phyloP scores from a whole-genome alignment of 306 rosid genomes.

The Malus asiatica region DNA sequence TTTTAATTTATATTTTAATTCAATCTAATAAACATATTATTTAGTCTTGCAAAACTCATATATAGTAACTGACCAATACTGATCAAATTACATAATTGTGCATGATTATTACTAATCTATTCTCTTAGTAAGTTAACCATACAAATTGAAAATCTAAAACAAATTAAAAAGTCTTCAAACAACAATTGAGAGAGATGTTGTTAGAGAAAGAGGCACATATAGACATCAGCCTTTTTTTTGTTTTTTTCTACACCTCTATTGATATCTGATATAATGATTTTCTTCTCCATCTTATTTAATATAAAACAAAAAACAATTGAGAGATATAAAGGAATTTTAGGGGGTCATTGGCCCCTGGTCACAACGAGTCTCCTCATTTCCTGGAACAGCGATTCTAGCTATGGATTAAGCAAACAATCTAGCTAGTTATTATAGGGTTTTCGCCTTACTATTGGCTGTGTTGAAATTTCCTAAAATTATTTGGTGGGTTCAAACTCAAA shows the following conservation, averaged over 20 bases:
- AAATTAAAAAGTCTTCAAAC: not conserved
- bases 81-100: not conserved
- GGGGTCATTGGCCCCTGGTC: too few species aligned
- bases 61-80: too few species aligned
- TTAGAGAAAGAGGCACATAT: not conserved
- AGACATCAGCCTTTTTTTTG: too few species aligned
- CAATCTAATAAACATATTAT: too few species aligned
- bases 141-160: not conserved
- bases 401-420: too few species aligned
- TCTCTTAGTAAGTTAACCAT: not conserved
- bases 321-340: not conserved
- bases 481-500: too few species aligned
- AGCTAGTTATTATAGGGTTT: too few species aligned
- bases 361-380: not conserved
- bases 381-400: not conserved
- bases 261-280: not conserved
- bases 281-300: not conserved
- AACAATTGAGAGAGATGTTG: not conserved
- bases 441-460: too few species aligned
- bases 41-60: too few species aligned
- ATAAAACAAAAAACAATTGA: not conserved
- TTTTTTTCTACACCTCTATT: not conserved
- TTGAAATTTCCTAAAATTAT: too few species aligned
- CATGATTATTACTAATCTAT: not conserved
- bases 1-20: not conserved